These are phyloP conservation scores for Penicillium frequentans DNA, from an alignment of 2,329 filamentous ascomycete species.

Conservation along the genomic window DNA sequence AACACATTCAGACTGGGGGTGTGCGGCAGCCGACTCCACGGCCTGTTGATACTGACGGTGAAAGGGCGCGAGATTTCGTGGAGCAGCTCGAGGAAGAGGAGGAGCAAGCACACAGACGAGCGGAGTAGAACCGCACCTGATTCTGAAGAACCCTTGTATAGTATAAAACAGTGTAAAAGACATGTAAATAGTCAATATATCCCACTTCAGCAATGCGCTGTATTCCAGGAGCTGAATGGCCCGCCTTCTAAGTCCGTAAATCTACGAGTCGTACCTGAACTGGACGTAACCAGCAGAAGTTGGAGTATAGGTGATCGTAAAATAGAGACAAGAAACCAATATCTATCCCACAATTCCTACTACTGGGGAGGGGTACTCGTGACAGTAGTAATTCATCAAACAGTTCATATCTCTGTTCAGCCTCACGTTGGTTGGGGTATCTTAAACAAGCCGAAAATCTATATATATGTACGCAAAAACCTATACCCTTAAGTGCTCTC, in stretches of 20 bases:
- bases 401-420: background rate
- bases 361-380: too few relatives aligned
- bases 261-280: too few relatives aligned
- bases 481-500: background rate
- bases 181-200: constrained; percentile 1
- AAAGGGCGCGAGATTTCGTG: constrained; percentile 36
- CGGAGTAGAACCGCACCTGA: constrained; percentile 19
- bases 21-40: constrained; percentile 36
- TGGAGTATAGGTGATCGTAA: too few relatives aligned
- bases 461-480: constrained; percentile 2
- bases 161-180: constrained; percentile 14
- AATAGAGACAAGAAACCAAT: too few relatives aligned
- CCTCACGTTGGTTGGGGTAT: constrained; percentile 23
- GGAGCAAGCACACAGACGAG: constrained; percentile 28
- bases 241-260: too few relatives aligned
- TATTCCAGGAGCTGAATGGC: background rate
- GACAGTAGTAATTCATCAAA: background rate
- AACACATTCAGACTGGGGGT: constrained; percentile 43
- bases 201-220: background rate
- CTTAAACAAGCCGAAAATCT: constrained; percentile 10
- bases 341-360: too few relatives aligned
- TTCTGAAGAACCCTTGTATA: constrained; percentile 19
- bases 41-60: constrained; percentile 26
- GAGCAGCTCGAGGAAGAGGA: constrained; percentile 40
- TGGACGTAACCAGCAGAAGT: too few relatives aligned